Conservation (phyloP, 2,329 filamentous ascomycete species). For the Colletotrichum liaoningense region DNA sequence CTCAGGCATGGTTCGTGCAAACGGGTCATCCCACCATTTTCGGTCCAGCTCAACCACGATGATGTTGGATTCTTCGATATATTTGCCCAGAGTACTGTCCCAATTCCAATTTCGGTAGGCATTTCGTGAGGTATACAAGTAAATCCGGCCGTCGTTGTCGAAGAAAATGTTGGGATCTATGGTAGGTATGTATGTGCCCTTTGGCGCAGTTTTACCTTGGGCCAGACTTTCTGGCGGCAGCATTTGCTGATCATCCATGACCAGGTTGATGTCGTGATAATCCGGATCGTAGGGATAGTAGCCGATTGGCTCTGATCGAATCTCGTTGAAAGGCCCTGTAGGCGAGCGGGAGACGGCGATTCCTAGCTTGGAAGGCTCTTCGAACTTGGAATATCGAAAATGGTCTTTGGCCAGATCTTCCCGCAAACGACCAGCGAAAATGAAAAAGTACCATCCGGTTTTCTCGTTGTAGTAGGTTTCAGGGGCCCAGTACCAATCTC, state of each 20-base stretch:
- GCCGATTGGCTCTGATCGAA: conserved; percentile 45
- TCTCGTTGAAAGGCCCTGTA: conserved; percentile 47
- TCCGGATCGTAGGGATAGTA: conserved; percentile 50
- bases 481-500: conserved; percentile 50
- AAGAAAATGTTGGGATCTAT: conserved; percentile 38
- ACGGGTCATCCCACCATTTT: conserved; percentile 49
- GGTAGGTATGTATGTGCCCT: conserved; percentile 49
- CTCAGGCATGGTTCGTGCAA: conserved; percentile 47
- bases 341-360: conserved; percentile 49
- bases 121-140: conserved; percentile 47
- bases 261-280: conserved; percentile 50
- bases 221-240: conserved; percentile 43
- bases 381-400: conserved; percentile 48
- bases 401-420: conserved; percentile 46
- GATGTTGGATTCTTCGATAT: conserved; percentile 51
- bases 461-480: conserved; percentile 49
- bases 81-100: conserved; percentile 46
- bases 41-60: conserved; percentile 49
- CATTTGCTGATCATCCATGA: conserved; percentile 50
- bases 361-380: conserved; percentile 50
- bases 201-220: conserved; percentile 44
- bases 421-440: conserved; percentile 48
- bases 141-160: conserved; percentile 35
- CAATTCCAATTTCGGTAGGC: conserved; percentile 52
- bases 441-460: conserved; percentile 51